These are phyloP conservation scores for Trametes versicolor DNA, from an alignment of 1,284 basidiomycete species.

Conservation along the genomic window DNA sequence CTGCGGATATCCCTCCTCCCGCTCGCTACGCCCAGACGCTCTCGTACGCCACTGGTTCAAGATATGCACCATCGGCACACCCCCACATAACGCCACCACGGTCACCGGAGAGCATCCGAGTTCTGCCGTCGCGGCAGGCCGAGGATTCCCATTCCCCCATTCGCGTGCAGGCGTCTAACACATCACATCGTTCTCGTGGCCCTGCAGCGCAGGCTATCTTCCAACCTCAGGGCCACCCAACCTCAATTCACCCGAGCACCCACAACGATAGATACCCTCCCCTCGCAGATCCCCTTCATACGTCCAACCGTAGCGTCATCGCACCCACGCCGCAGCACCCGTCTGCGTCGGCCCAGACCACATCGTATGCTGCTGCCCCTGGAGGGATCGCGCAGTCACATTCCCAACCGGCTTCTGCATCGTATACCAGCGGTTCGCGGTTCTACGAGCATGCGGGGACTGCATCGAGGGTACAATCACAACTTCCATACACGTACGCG, in stretches of 20 bases:
- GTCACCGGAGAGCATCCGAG: conserved; percentile 45
- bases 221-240: conserved; percentile 26
- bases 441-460: conserved; percentile 37
- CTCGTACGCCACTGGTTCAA: conserved; percentile 41
- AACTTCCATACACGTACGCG: conserved; percentile 42
- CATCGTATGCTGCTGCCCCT: conserved; percentile 36
- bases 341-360: conserved; percentile 35
- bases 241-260: conserved; percentile 30
- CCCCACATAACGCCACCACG: conserved; percentile 33
- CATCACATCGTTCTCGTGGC: conserved; percentile 27
- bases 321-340: conserved; percentile 38
- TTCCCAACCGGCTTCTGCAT: conserved; percentile 37
- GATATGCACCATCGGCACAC: conserved; percentile 27
- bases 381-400: conserved; percentile 37
- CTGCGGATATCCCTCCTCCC: conserved; percentile 28
- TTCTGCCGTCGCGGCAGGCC: conserved; percentile 44
- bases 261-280: conserved; percentile 33
- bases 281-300: conserved; percentile 34
- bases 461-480: conserved; percentile 35
- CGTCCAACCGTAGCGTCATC: conserved; percentile 30
- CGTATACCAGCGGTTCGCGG: conserved; percentile 34
- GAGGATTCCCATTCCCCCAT: conserved; percentile 35
- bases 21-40: conserved; percentile 40
- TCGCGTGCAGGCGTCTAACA: conserved; percentile 25
- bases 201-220: conserved; percentile 28